Conservation (phyloP, 495 filamentous ascomycete species). For the Hamigera avellanea region DNA sequence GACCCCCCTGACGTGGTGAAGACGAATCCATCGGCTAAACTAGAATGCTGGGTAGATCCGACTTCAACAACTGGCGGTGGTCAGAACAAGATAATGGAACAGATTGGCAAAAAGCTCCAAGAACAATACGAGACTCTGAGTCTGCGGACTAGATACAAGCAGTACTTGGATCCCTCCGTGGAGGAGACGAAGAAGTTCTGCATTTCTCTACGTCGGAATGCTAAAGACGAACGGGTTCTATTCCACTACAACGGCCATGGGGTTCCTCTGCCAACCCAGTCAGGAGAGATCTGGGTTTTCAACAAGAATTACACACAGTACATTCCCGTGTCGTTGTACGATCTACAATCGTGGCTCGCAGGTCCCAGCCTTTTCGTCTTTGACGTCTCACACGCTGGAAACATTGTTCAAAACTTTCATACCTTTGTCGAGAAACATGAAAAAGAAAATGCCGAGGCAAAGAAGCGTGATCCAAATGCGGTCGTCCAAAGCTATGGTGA, state of each 20-base stretch:
- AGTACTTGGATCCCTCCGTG: slow-evolving; percentile 89
- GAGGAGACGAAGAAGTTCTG: slow-evolving; percentile 97
- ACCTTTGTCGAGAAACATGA: slow-evolving; percentile 91
- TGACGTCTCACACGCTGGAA: slow-evolving; percentile 91
- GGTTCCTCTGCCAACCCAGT: slow-evolving; percentile 91
- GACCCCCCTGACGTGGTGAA: slow-evolving; percentile 94
- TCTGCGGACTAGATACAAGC: slow-evolving; percentile 88
- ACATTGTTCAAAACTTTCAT: slow-evolving; percentile 90
- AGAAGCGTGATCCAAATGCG: slow-evolving; percentile 60
- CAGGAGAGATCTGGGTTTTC: slow-evolving; percentile 98
- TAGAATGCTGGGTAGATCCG: slow-evolving; percentile 96
- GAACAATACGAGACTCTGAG: slow-evolving; percentile 92
- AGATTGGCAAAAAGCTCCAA: slow-evolving; percentile 91
- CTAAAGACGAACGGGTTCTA: slow-evolving; percentile 87
- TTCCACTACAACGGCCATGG: slow-evolving; percentile 99
- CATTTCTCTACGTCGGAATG: slow-evolving; percentile 74
- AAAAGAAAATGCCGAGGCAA: slow-evolving; percentile 63
- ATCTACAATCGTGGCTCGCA: slow-evolving; percentile 91
- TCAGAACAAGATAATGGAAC: slow-evolving; percentile 76
- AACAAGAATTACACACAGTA: slow-evolving; percentile 99
- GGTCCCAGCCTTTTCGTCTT: slow-evolving; percentile 94
- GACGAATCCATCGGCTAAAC: slow-evolving; percentile 80
- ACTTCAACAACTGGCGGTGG: slow-evolving; percentile 52
- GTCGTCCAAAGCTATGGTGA: slow-evolving; percentile 57
- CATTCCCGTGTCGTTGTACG: slow-evolving; percentile 92